A percentile compares a stretch with the other conserved stretches of the same genome.
Conservation (phyloP, 2,329 filamentous ascomycete genomes). For the Stromatinia cepivora region DNA sequence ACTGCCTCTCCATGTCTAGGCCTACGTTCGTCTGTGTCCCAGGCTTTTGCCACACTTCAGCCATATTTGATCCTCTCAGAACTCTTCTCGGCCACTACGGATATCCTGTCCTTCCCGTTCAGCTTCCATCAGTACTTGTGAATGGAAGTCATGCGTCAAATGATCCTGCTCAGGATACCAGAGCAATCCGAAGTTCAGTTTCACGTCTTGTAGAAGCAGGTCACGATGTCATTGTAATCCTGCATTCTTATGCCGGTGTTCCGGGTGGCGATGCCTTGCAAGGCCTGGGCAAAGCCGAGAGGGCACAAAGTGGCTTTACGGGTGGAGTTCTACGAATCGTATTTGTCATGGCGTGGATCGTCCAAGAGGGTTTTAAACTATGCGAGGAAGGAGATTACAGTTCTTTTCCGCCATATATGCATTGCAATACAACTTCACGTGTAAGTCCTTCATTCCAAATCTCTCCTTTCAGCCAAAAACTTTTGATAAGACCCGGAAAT, state of each 20-base stretch:
- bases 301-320: conserved; percentile 27
- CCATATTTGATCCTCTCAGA: conserved; percentile 43
- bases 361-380: conserved; percentile 21
- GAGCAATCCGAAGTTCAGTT: conserved; percentile 41
- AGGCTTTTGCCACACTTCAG: conserved; percentile 44
- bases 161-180: conserved; percentile 45
- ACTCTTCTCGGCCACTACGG: conserved; percentile 39
- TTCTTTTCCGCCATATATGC: conserved; percentile 22
- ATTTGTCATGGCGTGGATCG: conserved; percentile 44
- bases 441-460: conserved; percentile 10
- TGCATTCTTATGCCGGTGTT: conserved; percentile 35
- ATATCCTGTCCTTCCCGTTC: conserved; percentile 40
- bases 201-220: conserved; percentile 41
- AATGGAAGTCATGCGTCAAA: conserved; percentile 39
- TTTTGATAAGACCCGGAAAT: not conserved
- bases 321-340: conserved; percentile 41
- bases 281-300: conserved; percentile 33
- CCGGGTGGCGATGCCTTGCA: conserved; percentile 35
- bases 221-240: conserved; percentile 37
- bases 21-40: conserved; percentile 46
- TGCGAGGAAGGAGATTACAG: conserved; percentile 22
- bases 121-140: conserved; percentile 42
- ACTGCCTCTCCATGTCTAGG: conserved; percentile 30
- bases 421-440: conserved; percentile 17
- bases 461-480: not conserved